phyloP scores from a whole-genome alignment of 805 yeast genomes.

The Monosporozyma servazzii region DNA sequence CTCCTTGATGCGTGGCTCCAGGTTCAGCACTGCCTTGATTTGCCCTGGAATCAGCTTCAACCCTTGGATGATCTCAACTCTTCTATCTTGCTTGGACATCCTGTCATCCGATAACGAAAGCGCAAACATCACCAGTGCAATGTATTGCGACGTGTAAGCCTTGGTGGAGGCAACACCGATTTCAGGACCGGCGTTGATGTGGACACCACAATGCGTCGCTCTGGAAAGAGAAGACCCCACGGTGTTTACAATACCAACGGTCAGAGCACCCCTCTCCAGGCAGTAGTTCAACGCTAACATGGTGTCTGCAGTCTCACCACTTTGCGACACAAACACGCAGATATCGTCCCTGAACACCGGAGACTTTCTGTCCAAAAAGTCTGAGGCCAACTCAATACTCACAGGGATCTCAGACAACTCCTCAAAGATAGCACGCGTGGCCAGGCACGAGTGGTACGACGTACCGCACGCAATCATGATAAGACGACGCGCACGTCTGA shows the following conservation, averaged over 20 bases:
- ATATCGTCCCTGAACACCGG: conserved; percentile 99
- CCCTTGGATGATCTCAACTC: conserved; percentile 78
- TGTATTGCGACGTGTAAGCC: conserved; percentile 96
- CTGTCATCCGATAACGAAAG: conserved; percentile 89
- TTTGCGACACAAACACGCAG: conserved; percentile 94
- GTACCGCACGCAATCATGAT: conserved; percentile 99
- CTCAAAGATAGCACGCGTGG: conserved; percentile 92
- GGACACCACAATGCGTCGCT: conserved; percentile 98
- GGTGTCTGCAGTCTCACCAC: conserved; percentile 98
- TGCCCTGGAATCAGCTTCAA: conserved; percentile 76
- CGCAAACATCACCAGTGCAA: conserved; percentile 95
- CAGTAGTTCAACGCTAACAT: conserved; percentile 92
- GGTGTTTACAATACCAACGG: conserved; percentile 94
- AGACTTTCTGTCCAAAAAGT: conserved; percentile 85
- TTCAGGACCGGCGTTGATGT: conserved; percentile 98
- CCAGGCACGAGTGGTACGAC: conserved; percentile 95
- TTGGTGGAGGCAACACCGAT: conserved; percentile 99
- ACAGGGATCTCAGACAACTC: conserved; percentile 94
- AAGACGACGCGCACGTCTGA: conserved; percentile 88
- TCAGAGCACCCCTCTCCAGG: conserved; percentile 92
- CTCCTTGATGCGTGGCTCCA: conserved; percentile 64
- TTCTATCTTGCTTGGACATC: conserved; percentile 65
- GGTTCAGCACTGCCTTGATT: conserved; percentile 63
- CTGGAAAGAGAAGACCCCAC: conserved; percentile 97
- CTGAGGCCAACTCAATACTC: conserved; percentile 86